These are phyloP conservation scores for Nothophoma quercina DNA, from an alignment of 2,329 filamentous ascomycete genomes.

Conservation along the genomic window DNA sequence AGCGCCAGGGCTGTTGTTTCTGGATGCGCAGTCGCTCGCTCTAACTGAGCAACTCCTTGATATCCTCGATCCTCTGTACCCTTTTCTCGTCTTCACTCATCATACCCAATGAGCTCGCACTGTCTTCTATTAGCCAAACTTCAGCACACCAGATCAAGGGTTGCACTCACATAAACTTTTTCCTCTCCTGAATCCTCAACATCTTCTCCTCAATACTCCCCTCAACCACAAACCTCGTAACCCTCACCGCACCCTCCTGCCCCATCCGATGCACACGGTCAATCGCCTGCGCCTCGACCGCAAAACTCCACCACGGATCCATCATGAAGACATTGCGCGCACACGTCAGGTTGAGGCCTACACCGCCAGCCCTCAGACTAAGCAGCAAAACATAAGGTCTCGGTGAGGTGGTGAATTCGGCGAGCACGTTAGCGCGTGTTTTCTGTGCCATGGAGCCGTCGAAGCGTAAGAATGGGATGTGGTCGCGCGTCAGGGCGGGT, in stretches of 20 bases:
- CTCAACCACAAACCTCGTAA: constrained; percentile 87
- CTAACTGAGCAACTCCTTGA: constrained; percentile 82
- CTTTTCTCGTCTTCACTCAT: constrained; percentile 95
- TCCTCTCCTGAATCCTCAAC: constrained; percentile 90
- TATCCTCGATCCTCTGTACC: constrained; percentile 88
- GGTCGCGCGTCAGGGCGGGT: constrained; percentile 74
- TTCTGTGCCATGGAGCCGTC: constrained; percentile 92
- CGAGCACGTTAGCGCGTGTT: constrained; percentile 77
- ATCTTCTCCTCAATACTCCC: constrained; percentile 95
- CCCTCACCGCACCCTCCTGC: constrained; percentile 83
- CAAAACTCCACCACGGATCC: constrained; percentile 99
- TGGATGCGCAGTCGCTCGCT: background rate
- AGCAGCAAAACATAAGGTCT: constrained; percentile 80
- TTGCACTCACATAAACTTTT: constrained; percentile 86
- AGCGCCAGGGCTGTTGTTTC: too few species aligned
- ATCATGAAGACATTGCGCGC: constrained; percentile 96
- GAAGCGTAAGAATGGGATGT: constrained; percentile 83
- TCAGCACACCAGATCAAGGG: background rate
- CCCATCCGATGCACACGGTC: constrained; percentile 98
- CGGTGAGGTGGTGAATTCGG: constrained; percentile 66
- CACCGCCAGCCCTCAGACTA: constrained; percentile 87
- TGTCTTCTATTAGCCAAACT: constrained; percentile 53
- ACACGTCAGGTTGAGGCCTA: constrained; percentile 89
- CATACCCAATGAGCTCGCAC: constrained; percentile 93
- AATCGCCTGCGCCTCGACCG: constrained; percentile 95